Percentiles rank a stretch among this genome's conserved stretches.
These are phyloP conservation scores for Blastomyces emzantsi DNA, from an alignment of 2,329 filamentous ascomycete species.

Conservation along the genomic window DNA sequence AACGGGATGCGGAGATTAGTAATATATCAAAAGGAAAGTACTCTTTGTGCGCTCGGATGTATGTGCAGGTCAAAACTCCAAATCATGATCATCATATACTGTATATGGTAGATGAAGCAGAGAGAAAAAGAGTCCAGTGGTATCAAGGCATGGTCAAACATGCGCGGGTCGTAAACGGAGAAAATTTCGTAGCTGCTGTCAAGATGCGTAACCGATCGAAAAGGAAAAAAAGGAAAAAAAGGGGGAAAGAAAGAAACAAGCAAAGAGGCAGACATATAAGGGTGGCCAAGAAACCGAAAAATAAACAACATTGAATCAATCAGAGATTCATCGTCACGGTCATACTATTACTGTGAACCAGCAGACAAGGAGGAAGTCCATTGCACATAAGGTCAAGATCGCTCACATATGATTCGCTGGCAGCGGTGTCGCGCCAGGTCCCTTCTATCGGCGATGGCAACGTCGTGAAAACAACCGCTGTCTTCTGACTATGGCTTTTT, in stretches of 20 bases:
- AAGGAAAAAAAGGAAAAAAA: not conserved
- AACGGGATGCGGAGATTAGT: not conserved
- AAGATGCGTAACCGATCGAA: not conserved
- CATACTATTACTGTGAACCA: constrained; percentile 84
- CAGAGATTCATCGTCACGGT: constrained; percentile 56
- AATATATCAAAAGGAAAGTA: not conserved
- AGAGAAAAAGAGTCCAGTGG: not conserved
- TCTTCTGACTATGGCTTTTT: constrained; percentile 55
- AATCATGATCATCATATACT: not conserved
- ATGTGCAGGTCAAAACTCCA: not conserved
- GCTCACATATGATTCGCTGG: constrained; percentile 64
- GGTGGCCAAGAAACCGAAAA: too few species aligned
- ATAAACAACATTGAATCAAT: constrained; percentile 6
- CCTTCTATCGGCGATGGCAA: constrained; percentile 72
- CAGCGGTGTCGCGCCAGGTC: constrained; percentile 59
- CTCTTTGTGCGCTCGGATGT: not conserved
- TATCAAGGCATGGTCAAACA: not conserved
- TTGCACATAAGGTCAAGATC: constrained; percentile 72
- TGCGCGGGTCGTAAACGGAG: not conserved
- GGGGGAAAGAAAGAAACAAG: not conserved
- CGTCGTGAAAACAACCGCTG: constrained; percentile 74
- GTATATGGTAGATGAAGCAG: not conserved
- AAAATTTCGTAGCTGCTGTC: not conserved
- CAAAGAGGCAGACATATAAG: not conserved
- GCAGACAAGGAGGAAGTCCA: constrained; percentile 62